Conservation (phyloP, 345 rosid species). For the Fremontodendron californicum region DNA sequence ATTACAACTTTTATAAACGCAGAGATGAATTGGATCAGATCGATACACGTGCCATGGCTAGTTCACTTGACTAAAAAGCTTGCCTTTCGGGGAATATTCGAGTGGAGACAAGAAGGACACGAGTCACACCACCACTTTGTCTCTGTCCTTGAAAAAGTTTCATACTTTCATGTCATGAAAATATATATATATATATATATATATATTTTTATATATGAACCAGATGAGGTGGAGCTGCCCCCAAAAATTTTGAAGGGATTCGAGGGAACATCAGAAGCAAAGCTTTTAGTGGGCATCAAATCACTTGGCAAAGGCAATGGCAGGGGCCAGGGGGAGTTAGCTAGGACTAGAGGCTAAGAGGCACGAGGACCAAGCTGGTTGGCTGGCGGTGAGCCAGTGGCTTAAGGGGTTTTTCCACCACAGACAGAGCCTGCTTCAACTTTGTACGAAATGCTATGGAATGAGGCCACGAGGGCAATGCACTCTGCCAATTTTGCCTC, state of each 20-base stretch:
- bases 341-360: neutral
- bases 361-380: neutral
- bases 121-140: slow-evolving; percentile 26
- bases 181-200: too few relatives aligned
- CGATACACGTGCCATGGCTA: slow-evolving; percentile 10
- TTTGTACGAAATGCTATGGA: neutral
- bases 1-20: neutral
- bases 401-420: neutral
- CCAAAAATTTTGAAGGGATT: neutral
- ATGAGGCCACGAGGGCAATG: neutral
- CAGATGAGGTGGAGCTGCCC: neutral
- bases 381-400: neutral
- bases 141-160: slow-evolving; percentile 16
- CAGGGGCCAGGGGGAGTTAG: neutral
- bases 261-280: neutral
- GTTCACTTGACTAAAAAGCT: slow-evolving; percentile 12
- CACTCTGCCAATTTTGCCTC: neutral
- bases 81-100: slow-evolving; percentile 8
- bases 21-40: neutral
- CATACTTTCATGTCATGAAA: neutral
- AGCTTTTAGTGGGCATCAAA: neutral
- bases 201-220: too few relatives aligned
- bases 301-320: neutral
- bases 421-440: neutral
- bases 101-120: slow-evolving; percentile 26